phyloP scores from a whole-genome alignment of 306 rosid species.

The Lathyrus sativus region DNA sequence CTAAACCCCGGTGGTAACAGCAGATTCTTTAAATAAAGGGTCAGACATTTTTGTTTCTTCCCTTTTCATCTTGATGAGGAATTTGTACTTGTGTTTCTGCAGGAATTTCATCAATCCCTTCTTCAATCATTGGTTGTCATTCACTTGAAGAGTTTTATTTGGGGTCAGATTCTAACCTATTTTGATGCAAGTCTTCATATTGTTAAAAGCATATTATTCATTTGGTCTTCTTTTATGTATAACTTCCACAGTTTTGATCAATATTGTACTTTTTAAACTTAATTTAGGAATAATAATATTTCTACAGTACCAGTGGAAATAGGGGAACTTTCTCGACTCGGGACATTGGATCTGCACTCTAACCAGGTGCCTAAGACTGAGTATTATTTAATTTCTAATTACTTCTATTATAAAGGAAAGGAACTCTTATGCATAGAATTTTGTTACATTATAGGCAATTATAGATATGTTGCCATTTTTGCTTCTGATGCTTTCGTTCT shows the following conservation, averaged over 20 bases:
- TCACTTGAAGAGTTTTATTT: conserved; percentile 80
- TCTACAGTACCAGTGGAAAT: conserved; percentile 71
- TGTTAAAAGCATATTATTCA: conserved; percentile 28
- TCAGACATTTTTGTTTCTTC: conserved; percentile 29
- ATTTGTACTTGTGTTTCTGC: conserved; percentile 39
- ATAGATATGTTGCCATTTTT: neutral
- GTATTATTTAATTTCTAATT: conserved; percentile 16
- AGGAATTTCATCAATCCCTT: conserved; percentile 83
- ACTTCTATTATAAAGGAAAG: conserved; percentile 6
- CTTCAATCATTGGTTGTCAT: conserved; percentile 67
- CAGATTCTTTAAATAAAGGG: conserved; percentile 48
- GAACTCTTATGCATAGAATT: conserved; percentile 12
- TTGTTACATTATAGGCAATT: conserved; percentile 19
- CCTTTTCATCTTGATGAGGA: conserved; percentile 26
- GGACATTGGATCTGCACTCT: conserved; percentile 88
- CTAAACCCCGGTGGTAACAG: conserved; percentile 45
- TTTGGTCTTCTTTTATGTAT: conserved; percentile 34
- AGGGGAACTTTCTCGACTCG: conserved; percentile 73
- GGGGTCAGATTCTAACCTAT: conserved; percentile 67
- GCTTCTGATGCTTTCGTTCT: conserved; percentile 29
- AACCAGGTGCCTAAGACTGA: conserved; percentile 66
- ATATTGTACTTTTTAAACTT: conserved; percentile 31
- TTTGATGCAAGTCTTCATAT: conserved; percentile 38
- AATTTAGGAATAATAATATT: conserved; percentile 70
- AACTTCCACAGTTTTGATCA: conserved; percentile 34